Conservation (phyloP, 1,284 basidiomycete species). For the Coniferiporia weirii region DNA sequence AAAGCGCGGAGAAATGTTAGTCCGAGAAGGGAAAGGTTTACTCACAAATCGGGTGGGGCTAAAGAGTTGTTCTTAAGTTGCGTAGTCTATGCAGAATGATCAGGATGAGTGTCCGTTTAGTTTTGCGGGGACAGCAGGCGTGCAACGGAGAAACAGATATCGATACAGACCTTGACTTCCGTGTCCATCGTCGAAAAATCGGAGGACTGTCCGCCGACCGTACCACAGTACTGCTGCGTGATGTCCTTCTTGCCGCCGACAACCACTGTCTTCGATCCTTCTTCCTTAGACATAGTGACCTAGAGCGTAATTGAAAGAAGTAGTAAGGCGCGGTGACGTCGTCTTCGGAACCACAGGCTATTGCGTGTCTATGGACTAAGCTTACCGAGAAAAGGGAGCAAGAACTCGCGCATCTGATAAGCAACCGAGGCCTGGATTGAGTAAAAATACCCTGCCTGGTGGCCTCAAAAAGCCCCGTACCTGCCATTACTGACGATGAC, state of each 20-base stretch:
- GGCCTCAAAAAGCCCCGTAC: constrained; percentile 23
- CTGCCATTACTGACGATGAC: constrained; percentile 54
- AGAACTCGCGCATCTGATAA: constrained; percentile 41
- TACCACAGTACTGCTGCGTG: constrained; percentile 54
- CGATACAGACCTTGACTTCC: constrained; percentile 45
- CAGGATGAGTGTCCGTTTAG: constrained; percentile 1
- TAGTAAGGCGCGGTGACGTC: constrained; percentile 11
- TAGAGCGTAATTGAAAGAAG: constrained; percentile 23
- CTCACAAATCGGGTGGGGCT: constrained; percentile 59
- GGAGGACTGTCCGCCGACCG: constrained; percentile 55
- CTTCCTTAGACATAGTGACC: constrained; percentile 57
- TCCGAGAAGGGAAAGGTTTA: constrained; percentile 17
- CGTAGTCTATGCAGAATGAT: constrained; percentile 32
- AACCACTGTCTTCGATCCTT: constrained; percentile 52
- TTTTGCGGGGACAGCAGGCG: neutral
- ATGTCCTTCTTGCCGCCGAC: constrained; percentile 46
- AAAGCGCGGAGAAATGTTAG: neutral
- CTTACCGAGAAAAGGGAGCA: constrained; percentile 54
- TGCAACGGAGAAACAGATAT: constrained; percentile 1
- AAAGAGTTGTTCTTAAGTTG: constrained; percentile 49
- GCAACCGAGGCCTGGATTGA: neutral
- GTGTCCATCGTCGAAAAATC: constrained; percentile 53
- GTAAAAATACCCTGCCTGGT: neutral
- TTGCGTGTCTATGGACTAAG: constrained; percentile 4
- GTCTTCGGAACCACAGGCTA: neutral